Conservation (phyloP, 495 filamentous ascomycete species). For the Darksidea phi region DNA sequence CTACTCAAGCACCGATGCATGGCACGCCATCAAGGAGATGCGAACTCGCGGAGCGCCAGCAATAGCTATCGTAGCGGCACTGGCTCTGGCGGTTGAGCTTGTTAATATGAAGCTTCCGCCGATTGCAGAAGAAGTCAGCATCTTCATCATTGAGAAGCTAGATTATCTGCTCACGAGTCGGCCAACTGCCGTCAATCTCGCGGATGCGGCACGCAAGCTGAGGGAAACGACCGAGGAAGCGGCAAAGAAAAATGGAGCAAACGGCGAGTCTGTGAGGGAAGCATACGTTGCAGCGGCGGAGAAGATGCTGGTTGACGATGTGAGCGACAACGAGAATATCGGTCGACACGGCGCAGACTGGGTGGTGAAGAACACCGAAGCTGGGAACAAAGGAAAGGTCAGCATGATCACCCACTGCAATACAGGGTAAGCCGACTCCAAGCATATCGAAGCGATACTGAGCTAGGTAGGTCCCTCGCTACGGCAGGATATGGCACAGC, state of each 20-base stretch:
- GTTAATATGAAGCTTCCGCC: slow-evolving; percentile 44
- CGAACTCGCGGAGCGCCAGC: slow-evolving; percentile 90
- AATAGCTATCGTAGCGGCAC: slow-evolving; percentile 93
- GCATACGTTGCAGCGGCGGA: slow-evolving; percentile 78
- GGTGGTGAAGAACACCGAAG: slow-evolving; percentile 57
- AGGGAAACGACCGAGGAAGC: slow-evolving; percentile 54
- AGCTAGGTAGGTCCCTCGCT: slow-evolving; percentile 68
- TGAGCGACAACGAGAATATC: slow-evolving; percentile 80
- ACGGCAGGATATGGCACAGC: slow-evolving; percentile 97
- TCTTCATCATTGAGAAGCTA: slow-evolving; percentile 69
- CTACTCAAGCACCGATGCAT: slow-evolving; percentile 73
- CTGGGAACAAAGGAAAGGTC: slow-evolving; percentile 48
- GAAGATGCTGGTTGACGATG: slow-evolving; percentile 82
- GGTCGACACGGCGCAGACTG: slow-evolving; percentile 80
- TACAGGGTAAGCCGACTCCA: slow-evolving; percentile 63
- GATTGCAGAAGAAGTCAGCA: slow-evolving; percentile 57
- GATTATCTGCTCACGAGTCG: slow-evolving; percentile 81
- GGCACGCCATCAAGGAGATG: slow-evolving; percentile 92
- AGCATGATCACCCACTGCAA: slow-evolving; percentile 95
- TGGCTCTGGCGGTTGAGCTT: slow-evolving; percentile 78
- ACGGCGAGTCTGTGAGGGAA: slow-evolving; percentile 52
- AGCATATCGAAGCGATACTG: slow-evolving; percentile 20
- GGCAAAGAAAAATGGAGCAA: slow-evolving; percentile 43
- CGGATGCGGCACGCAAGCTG: slow-evolving; percentile 81
- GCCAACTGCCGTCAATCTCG: slow-evolving; percentile 91